These are phyloP conservation scores for Sporisorium graminicola DNA, from an alignment of 1,284 basidiomycete species.

Conservation along the genomic window DNA sequence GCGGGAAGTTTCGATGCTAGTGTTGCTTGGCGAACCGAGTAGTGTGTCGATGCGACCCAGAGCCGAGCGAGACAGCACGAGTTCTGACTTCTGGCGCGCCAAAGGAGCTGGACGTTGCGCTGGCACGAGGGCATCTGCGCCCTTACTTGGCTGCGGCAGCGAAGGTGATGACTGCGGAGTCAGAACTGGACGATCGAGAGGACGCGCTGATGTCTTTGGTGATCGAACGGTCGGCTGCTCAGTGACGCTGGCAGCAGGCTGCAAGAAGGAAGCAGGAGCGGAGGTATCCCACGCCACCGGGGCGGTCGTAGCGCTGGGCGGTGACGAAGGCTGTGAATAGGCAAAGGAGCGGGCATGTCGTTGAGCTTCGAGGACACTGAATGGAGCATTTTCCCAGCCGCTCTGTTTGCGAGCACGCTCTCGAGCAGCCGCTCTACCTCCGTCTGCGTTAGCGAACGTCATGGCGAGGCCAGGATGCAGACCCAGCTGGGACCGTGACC, in stretches of 20 bases:
- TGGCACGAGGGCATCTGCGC: not conserved
- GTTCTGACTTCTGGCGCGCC: slow-evolving; percentile 32
- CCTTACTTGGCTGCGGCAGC: slow-evolving; percentile 4
- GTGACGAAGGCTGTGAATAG: slow-evolving; percentile 48
- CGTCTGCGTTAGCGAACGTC: slow-evolving; percentile 48
- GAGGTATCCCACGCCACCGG: slow-evolving; percentile 31
- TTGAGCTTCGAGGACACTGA: slow-evolving; percentile 59
- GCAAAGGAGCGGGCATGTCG: slow-evolving; percentile 31
- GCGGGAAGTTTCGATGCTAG: slow-evolving; percentile 2
- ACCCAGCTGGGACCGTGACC: slow-evolving; percentile 57
- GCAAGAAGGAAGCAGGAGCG: slow-evolving; percentile 15
- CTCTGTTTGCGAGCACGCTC: slow-evolving; percentile 52
- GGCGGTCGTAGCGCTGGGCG: slow-evolving; percentile 27
- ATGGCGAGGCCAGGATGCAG: slow-evolving; percentile 48
- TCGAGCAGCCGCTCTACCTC: slow-evolving; percentile 59
- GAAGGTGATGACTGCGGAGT: slow-evolving; percentile 26
- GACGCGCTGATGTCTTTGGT: slow-evolving; percentile 19
- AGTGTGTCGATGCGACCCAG: slow-evolving; percentile 33
- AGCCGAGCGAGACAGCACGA: slow-evolving; percentile 27
- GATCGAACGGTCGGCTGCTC: slow-evolving; percentile 13
- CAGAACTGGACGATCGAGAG: slow-evolving; percentile 1
- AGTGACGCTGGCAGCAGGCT: slow-evolving; percentile 22
- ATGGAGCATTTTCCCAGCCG: slow-evolving; percentile 56
- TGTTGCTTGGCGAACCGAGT: slow-evolving; percentile 17
- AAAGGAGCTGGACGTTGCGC: slow-evolving; percentile 10